Conservation (phyloP, 1,284 basidiomycete species). For the Cutaneotrichosporon dermatis region DNA sequence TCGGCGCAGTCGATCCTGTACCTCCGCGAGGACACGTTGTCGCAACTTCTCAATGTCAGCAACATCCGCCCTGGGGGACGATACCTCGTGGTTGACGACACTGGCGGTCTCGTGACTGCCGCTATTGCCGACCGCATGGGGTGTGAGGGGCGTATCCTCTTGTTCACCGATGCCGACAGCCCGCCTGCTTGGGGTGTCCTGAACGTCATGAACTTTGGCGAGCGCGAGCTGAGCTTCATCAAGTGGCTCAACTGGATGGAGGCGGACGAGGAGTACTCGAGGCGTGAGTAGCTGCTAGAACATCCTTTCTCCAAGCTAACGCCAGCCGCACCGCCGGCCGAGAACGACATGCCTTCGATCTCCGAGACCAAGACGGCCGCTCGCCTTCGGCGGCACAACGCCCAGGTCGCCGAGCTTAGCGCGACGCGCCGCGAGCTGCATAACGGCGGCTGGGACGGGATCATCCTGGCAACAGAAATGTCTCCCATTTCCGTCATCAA, state of each 20-base stretch:
- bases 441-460: slow-evolving; percentile 78
- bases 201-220: slow-evolving; percentile 77
- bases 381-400: slow-evolving; percentile 31
- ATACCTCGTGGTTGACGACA: slow-evolving; percentile 88
- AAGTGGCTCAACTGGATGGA: slow-evolving; percentile 85
- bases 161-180: slow-evolving; percentile 85
- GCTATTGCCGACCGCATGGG: slow-evolving; percentile 81
- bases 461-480: slow-evolving; percentile 78
- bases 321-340: slow-evolving; percentile 35
- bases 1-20: slow-evolving; percentile 74
- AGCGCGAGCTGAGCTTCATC: slow-evolving; percentile 58
- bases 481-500: slow-evolving; percentile 79
- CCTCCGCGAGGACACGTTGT: slow-evolving; percentile 79
- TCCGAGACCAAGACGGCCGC: slow-evolving; percentile 32
- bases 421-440: slow-evolving; percentile 75
- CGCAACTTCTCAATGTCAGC: slow-evolving; percentile 78
- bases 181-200: slow-evolving; percentile 88
- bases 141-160: slow-evolving; percentile 73
- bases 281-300: slow-evolving; percentile 29
- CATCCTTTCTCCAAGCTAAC: background rate
- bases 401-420: slow-evolving; percentile 52
- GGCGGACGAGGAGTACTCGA: slow-evolving; percentile 63
- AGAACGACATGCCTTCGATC: slow-evolving; percentile 31
- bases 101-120: slow-evolving; percentile 81
- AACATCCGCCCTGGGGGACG: slow-evolving; percentile 81